Percentiles rank a stretch among this genome's conserved stretches.
Conservation (phyloP, 176 grass and related monocot species). For the Eremochloa ophiuroides region DNA sequence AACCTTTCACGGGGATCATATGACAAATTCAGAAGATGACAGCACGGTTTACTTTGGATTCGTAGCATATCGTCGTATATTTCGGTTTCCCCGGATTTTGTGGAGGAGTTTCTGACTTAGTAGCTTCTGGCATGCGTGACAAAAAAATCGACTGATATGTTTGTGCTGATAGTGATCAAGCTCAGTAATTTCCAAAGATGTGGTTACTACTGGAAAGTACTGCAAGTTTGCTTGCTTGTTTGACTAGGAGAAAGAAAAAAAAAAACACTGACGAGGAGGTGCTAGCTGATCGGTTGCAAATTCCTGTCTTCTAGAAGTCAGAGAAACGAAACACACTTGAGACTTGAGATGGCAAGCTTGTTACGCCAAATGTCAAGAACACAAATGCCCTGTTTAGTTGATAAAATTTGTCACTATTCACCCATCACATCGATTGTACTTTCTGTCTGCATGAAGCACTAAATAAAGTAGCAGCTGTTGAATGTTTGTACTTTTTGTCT, state of each 20-base stretch:
- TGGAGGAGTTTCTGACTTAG: too few relatives aligned
- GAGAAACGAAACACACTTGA: not conserved
- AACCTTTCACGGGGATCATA: constrained; percentile 24
- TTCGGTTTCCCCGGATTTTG: too few relatives aligned
- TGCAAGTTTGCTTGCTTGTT: not conserved
- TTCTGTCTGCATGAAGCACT: too few relatives aligned
- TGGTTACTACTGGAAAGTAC: not conserved
- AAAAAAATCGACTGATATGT: not conserved
- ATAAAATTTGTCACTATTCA: too few relatives aligned
- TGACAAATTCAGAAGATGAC: not conserved
- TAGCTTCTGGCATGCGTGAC: constrained; percentile 5
- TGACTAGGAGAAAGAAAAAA: not conserved
- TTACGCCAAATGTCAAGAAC: not conserved
- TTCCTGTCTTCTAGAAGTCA: constrained; percentile 16
- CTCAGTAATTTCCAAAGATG: not conserved
- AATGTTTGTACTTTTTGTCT: too few relatives aligned
- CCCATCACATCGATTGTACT: too few relatives aligned
- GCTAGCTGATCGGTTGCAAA: not conserved
- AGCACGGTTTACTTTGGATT: too few relatives aligned
- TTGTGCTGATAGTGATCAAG: not conserved
- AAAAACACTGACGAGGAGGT: not conserved
- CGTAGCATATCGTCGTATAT: too few relatives aligned
- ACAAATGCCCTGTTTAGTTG: too few relatives aligned
- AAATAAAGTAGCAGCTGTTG: too few relatives aligned
- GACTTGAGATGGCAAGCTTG: not conserved